phyloP scores from a whole-genome alignment of 73 alveolate genomes.

The Urostyla sp. region DNA sequence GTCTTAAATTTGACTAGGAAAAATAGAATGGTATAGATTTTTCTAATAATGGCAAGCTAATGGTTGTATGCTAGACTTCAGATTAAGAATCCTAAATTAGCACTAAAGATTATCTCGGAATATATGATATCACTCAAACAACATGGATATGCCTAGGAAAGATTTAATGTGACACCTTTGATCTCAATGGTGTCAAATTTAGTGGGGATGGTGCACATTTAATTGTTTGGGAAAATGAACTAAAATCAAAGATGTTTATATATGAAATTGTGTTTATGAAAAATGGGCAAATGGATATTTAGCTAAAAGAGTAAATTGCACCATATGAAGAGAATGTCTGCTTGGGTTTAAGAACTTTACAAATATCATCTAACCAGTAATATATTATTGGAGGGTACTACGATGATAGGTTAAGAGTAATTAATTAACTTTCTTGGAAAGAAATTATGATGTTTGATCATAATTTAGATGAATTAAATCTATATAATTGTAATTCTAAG shows the following conservation, averaged over 20 bases:
- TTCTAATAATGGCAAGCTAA: slow-evolving; percentile 89
- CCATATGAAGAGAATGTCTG: slow-evolving; percentile 62
- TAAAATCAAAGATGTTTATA: slow-evolving; percentile 82
- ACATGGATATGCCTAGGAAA: slow-evolving; percentile 87
- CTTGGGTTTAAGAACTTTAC: slow-evolving; percentile 85
- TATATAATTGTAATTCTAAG: slow-evolving; percentile 46
- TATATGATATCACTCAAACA: slow-evolving; percentile 80
- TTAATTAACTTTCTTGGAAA: slow-evolving; percentile 86
- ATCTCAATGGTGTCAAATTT: slow-evolving; percentile 87
- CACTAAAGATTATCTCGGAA: slow-evolving; percentile 93
- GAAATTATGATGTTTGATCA: slow-evolving; percentile 77
- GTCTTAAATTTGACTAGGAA: slow-evolving; percentile 78
- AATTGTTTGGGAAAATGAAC: slow-evolving; percentile 84
- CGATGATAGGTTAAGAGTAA: slow-evolving; percentile 82
- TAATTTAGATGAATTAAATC: slow-evolving; percentile 36
- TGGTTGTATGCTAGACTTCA: slow-evolving; percentile 97
- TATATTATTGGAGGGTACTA: slow-evolving; percentile 81
- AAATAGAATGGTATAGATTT: slow-evolving; percentile 88
- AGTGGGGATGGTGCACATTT: slow-evolving; percentile 90
- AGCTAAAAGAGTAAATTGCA: not conserved
- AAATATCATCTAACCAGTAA: slow-evolving; percentile 77
- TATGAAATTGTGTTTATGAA: slow-evolving; percentile 50
- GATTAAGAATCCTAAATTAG: slow-evolving; percentile 78
- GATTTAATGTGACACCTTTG: slow-evolving; percentile 91
- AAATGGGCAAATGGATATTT: not conserved